Percentiles rank a stretch among this genome's conserved stretches.
These are phyloP conservation scores for Macrolepiota fuliginosa DNA, from an alignment of 768 basidiomycete genomes.

Conservation along the genomic window DNA sequence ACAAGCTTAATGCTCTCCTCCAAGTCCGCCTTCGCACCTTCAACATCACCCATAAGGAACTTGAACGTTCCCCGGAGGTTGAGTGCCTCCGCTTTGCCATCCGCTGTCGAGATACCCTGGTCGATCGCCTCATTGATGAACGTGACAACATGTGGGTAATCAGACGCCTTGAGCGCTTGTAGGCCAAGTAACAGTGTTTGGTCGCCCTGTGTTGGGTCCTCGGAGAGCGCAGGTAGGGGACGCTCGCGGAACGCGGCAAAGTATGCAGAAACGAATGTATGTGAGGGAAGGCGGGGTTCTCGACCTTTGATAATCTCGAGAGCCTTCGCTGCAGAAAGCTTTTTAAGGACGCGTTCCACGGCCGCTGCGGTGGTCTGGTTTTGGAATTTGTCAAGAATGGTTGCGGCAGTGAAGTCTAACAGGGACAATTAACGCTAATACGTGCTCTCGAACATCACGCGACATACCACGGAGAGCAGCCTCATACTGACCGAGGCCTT, in stretches of 20 bases:
- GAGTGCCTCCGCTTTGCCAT: slow-evolving; percentile 80
- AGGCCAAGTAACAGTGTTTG: slow-evolving; percentile 77
- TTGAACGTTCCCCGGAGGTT: slow-evolving; percentile 97
- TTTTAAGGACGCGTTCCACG: slow-evolving; percentile 92
- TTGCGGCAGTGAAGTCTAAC: slow-evolving; percentile 92
- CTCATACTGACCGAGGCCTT: slow-evolving; percentile 68
- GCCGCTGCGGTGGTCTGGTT: slow-evolving; percentile 74
- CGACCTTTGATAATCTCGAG: slow-evolving; percentile 72
- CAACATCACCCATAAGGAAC: slow-evolving; percentile 88
- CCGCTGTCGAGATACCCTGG: slow-evolving; percentile 78
- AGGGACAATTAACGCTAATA: not conserved
- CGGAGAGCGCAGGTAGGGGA: slow-evolving; percentile 57
- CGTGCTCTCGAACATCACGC: not conserved
- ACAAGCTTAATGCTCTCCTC: slow-evolving; percentile 68
- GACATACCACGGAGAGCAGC: slow-evolving; percentile 76
- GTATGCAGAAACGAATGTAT: slow-evolving; percentile 92
- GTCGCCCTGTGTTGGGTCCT: slow-evolving; percentile 76
- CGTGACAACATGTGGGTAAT: slow-evolving; percentile 79
- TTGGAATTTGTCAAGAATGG: slow-evolving; percentile 91
- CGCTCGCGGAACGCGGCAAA: slow-evolving; percentile 94
- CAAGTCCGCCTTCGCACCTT: slow-evolving; percentile 81
- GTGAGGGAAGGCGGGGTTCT: slow-evolving; percentile 81
- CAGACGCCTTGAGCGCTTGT: slow-evolving; percentile 78
- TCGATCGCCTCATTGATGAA: slow-evolving; percentile 83
- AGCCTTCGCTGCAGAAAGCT: slow-evolving; percentile 71